Evolutionary conservation across 306 rosid species (phyloP).

Genomic region (Quercus dentata): DNA sequence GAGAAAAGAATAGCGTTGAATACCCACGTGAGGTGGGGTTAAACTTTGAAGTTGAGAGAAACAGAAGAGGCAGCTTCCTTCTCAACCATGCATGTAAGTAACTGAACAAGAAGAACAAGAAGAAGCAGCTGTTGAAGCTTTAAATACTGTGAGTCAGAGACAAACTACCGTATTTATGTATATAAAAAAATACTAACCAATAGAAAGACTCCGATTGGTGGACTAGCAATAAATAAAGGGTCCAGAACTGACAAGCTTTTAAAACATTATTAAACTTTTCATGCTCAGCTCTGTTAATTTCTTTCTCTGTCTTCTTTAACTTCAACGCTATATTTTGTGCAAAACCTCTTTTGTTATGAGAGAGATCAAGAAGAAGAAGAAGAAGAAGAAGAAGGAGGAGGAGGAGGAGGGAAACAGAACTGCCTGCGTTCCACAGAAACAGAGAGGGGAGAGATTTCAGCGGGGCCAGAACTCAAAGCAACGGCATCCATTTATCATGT

Average conservation of each 20-base stretch:
- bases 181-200: neutral
- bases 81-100: neutral
- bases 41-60: neutral
- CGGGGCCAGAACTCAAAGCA: conserved; percentile 12
- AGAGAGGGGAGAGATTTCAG: conserved; percentile 20
- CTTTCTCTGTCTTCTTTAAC: no score
- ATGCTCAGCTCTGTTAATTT: no score
- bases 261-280: neutral
- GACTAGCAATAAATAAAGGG: neutral
- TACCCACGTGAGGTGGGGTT: neutral
- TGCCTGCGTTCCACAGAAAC: neutral
- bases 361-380: neutral
- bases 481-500: conserved; percentile 13
- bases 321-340: neutral
- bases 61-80: neutral
- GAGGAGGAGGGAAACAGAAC: neutral
- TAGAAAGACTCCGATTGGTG: neutral
- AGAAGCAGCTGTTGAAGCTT: neutral
- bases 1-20: neutral
- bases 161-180: neutral
- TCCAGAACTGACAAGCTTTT: neutral
- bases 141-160: neutral
- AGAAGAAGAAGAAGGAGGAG: neutral
- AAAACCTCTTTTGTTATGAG: neutral
- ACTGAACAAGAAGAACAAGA: neutral